A percentile compares a stretch with the other conserved stretches of the same genome.
Evolutionary conservation across 2,329 filamentous ascomycete genomes (phyloP).

Genomic region (Calonectria pteridis): DNA sequence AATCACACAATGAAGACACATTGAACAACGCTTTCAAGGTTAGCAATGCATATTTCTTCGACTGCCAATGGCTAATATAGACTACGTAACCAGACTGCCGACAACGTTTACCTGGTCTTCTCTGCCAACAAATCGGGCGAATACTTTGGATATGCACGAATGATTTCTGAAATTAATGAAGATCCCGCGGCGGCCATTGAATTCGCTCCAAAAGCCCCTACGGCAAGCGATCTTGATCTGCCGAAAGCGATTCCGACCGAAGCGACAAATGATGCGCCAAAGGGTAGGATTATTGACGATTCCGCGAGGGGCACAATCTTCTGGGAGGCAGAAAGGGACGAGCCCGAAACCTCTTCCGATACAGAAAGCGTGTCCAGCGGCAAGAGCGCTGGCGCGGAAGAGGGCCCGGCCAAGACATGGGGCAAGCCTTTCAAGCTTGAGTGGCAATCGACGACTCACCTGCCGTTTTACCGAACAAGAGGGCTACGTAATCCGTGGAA

Average conservation of each 20-base stretch:
- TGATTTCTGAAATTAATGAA: constrained; percentile 86
- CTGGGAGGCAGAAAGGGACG: constrained; percentile 84
- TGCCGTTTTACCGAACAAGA: constrained; percentile 90
- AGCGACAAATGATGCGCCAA: constrained; percentile 81
- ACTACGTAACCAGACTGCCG: constrained; percentile 68
- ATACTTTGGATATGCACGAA: constrained; percentile 94
- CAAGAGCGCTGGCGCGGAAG: constrained; percentile 57
- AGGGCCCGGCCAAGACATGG: constrained; percentile 73
- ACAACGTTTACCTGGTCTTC: constrained; percentile 92
- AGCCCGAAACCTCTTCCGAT: constrained; percentile 60
- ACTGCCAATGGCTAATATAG: constrained; percentile 21
- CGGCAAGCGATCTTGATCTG: constrained; percentile 71
- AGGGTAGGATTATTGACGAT: constrained; percentile 91
- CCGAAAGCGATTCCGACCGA: constrained; percentile 85
- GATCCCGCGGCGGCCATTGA: constrained; percentile 78
- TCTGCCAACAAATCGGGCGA: constrained; percentile 98
- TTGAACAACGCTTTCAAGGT: constrained; percentile 89
- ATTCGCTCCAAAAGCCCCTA: constrained; percentile 75
- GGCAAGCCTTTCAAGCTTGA: constrained; percentile 92
- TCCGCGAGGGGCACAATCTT: constrained; percentile 95
- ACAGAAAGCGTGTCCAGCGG: constrained; percentile 56
- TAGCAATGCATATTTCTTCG: constrained; percentile 41
- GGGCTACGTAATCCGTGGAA: constrained; percentile 95
- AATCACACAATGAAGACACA: constrained; percentile 89
- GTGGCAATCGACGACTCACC: constrained; percentile 85